Percentiles rank a stretch among this genome's conserved stretches.
phyloP scores from a whole-genome alignment of 257 asterid species.

The Parsonsia alboflavescens region DNA sequence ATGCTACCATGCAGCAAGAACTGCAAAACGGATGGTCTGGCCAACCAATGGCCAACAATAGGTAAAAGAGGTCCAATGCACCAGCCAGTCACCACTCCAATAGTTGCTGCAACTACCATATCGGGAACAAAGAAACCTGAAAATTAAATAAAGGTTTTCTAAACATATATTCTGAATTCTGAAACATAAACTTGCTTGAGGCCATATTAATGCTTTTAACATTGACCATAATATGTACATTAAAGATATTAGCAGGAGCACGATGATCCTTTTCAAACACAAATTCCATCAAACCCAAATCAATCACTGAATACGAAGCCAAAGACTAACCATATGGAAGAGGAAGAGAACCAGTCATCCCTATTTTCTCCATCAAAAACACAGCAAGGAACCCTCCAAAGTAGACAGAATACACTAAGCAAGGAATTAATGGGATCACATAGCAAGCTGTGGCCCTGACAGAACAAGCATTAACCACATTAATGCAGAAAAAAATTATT shows the following conservation, averaged over 20 bases:
- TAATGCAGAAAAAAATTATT: conserved; percentile 13
- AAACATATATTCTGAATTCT: neutral
- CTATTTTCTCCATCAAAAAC: conserved; percentile 96
- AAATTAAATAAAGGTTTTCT: conserved; percentile 6
- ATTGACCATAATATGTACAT: neutral
- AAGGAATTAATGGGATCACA: conserved; percentile 70
- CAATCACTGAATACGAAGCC: conserved; percentile 11
- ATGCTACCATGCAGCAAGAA: conserved; percentile 66
- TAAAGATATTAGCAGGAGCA: neutral
- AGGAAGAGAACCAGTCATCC: conserved; percentile 89
- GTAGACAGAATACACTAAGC: conserved; percentile 66
- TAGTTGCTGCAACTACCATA: conserved; percentile 62
- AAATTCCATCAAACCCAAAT: neutral
- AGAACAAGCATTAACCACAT: conserved; percentile 32
- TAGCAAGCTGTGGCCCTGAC: conserved; percentile 78
- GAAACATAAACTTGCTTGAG: neutral
- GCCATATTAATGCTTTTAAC: neutral
- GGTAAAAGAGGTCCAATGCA: conserved; percentile 90
- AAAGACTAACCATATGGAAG: conserved; percentile 83
- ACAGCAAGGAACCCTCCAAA: conserved; percentile 82
- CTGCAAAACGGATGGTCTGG: conserved; percentile 53
- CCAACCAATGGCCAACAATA: conserved; percentile 69
- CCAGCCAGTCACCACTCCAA: conserved; percentile 91
- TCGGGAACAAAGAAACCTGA: conserved; percentile 93
- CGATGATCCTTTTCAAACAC: neutral